Evolutionary conservation across 768 basidiomycete genomes (phyloP).

Genomic region (Trametes cubensis): DNA sequence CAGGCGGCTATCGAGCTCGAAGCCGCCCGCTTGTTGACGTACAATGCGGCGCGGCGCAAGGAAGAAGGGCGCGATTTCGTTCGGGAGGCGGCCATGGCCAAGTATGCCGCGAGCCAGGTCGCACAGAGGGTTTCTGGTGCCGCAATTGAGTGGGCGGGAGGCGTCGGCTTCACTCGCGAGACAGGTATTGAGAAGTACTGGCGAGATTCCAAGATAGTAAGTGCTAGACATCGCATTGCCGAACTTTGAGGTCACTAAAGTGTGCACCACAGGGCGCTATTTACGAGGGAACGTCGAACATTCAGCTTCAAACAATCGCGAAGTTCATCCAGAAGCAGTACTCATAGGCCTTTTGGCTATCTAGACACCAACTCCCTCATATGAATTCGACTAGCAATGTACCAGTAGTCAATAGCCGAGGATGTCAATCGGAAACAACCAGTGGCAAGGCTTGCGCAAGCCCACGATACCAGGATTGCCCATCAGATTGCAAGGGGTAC

Average conservation of each 20-base stretch:
- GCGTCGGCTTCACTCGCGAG: slow-evolving; percentile 90
- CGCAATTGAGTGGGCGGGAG: slow-evolving; percentile 97
- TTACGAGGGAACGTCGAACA: slow-evolving; percentile 97
- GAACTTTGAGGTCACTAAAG: slow-evolving; percentile 11
- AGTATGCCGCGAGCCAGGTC: slow-evolving; percentile 87
- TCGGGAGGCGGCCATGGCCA: slow-evolving; percentile 98
- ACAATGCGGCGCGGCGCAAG: slow-evolving; percentile 94
- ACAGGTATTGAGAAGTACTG: slow-evolving; percentile 96
- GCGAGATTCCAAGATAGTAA: slow-evolving; percentile 94
- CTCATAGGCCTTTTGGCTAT: slow-evolving; percentile 42
- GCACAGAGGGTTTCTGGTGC: slow-evolving; percentile 85
- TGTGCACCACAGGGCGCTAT: slow-evolving; percentile 68
- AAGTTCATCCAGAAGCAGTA: slow-evolving; percentile 88
- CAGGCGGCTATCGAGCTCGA: slow-evolving; percentile 89
- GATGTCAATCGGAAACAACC: too few species aligned
- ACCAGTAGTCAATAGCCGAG: neutral
- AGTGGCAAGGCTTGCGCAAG: too few species aligned
- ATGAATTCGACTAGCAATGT: neutral
- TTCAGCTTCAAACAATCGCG: slow-evolving; percentile 95
- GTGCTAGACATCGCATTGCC: slow-evolving; percentile 33
- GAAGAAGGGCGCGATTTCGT: slow-evolving; percentile 86
- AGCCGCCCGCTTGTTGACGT: slow-evolving; percentile 86
- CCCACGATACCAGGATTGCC: neutral
- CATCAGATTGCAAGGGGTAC: too few species aligned
- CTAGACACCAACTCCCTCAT: neutral